Evolutionary conservation across 805 yeast genomes (phyloP).

Genomic region (Candida xiaguanensis): DNA sequence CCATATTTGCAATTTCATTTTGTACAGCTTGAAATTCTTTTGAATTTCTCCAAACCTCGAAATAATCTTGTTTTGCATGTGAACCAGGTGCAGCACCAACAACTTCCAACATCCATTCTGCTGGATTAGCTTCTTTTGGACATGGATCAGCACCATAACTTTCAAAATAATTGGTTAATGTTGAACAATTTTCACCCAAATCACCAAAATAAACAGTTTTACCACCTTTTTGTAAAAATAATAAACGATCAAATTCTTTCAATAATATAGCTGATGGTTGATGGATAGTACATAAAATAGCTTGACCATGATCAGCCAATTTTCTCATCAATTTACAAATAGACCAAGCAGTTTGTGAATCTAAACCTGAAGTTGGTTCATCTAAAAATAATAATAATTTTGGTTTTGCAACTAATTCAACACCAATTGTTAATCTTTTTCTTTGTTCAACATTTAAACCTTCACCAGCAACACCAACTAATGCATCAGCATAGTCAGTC

Average conservation of each 20-base stretch:
- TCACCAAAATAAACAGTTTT: constrained; percentile 74
- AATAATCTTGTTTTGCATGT: constrained; percentile 21
- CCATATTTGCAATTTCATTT: constrained; percentile 37
- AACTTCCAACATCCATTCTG: constrained; percentile 36
- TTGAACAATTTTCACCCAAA: constrained; percentile 53
- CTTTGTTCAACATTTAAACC: constrained; percentile 35
- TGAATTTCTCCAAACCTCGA: constrained; percentile 23
- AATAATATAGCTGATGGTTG: constrained; percentile 77
- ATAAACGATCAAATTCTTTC: constrained; percentile 69
- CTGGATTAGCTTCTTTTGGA: constrained; percentile 72
- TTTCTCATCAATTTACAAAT: constrained; percentile 31
- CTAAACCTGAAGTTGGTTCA: constrained; percentile 39
- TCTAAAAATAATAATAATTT: constrained; percentile 34
- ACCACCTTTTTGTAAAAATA: constrained; percentile 70
- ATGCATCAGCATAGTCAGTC: constrained; percentile 26
- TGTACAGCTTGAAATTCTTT: constrained; percentile 55
- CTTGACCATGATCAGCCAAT: constrained; percentile 32
- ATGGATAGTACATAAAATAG: constrained; percentile 55
- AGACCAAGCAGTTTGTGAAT: constrained; percentile 37
- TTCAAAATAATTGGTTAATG: constrained; percentile 65
- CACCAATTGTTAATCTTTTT: constrained; percentile 32
- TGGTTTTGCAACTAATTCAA: constrained; percentile 40
- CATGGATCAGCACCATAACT: constrained; percentile 60
- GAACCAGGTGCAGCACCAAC: constrained; percentile 31
- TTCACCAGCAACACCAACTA: constrained; percentile 33